Conservation (phyloP, 192 early-diverging fungal species). For the Linderina pennispora region DNA sequence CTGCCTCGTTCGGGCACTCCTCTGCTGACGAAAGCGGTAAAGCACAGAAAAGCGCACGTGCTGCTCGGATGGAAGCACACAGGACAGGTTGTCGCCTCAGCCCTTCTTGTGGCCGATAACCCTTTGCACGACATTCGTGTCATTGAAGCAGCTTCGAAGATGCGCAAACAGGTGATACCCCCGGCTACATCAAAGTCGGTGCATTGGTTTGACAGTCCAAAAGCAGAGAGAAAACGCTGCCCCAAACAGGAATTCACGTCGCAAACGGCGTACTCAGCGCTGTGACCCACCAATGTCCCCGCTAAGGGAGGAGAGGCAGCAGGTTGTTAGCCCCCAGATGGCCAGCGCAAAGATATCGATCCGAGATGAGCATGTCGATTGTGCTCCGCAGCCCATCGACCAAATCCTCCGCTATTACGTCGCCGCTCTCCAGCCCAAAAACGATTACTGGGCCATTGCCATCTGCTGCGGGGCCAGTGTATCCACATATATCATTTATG, state of each 20-base stretch:
- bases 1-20: neutral
- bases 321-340: neutral
- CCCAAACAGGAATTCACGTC: no score
- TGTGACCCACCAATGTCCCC: no score
- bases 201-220: constrained; percentile 26
- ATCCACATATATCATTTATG: constrained; percentile 6
- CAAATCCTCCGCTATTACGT: constrained; percentile 15
- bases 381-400: constrained; percentile 37
- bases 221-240: no score
- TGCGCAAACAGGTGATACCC: no score
- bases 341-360: constrained; percentile 23
- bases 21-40: no score
- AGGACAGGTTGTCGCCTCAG: no score
- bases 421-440: constrained; percentile 4
- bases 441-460: neutral
- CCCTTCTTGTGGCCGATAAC: no score
- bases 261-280: neutral
- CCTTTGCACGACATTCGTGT: no score
- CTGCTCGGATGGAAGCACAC: no score
- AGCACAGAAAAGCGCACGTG: no score
- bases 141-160: no score
- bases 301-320: neutral
- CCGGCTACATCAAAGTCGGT: constrained; percentile 18
- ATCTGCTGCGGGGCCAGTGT: neutral
- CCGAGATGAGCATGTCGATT: constrained; percentile 33